Base-by-base conservation (phyloP, 441 rosid genomes). In the Rhodomyrtus psidioides region DNA sequence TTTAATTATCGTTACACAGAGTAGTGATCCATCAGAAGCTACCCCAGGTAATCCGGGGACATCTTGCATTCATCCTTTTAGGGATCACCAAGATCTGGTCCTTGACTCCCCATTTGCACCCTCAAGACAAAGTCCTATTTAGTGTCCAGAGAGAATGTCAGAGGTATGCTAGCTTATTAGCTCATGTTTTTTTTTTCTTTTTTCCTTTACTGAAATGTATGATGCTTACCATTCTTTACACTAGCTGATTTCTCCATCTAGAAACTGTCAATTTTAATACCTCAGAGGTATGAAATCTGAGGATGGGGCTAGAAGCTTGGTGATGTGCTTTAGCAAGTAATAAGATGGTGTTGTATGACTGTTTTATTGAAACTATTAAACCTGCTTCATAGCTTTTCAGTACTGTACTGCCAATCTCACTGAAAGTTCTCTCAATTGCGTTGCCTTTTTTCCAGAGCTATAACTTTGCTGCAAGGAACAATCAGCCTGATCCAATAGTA, bases 391-490 rank as follows among this genome's bases (percentile, higher is more conserved):
- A 28, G 19, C 0, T 8, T 60, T 28, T 28, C 42, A 28, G 30
- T 28, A 17, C 23, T 8, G 42, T 60, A 16, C 42, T 60, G 28
- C 74, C 42, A 60, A 60, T 60, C 42, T 60, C 74, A 60, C 42
- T 28, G 74, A 28, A 16, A 39, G 55, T 81, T 62, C 51, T 56
- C 53, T 54, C 84, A 70, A 82, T 62, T 16, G 44, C 2, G 19
- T 30, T 3, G 5, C 24, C 75, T 30, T 62, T 30, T 30, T 30
- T 62, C 57, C 90, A 89, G 91, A 91, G 89, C 75, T 84, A 81
- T 87, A 53, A 81, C 83, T 60, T 62, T 4, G 6, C 89, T 84
- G 9, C 76, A 7, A 86, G 92, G 90, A 88, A 85, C 83, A 86
- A 84, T 70, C 88, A 79, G 74, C 81, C 82, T 56, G 88, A 82